Base-by-base conservation (phyloP, 208 protist species). In the Crithidia mellificae region DNA sequence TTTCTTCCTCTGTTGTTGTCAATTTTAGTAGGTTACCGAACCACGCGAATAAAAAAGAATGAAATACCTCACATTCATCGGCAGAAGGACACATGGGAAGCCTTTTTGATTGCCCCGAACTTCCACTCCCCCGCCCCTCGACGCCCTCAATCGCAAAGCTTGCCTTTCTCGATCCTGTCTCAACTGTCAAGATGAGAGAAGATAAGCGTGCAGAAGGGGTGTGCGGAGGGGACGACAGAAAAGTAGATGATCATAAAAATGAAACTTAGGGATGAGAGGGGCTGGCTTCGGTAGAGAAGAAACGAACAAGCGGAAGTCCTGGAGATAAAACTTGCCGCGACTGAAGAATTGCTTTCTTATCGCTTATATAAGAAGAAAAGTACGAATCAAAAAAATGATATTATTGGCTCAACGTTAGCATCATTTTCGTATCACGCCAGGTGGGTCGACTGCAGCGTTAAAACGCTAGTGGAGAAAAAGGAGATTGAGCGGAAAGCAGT, bases 331-430 rank as follows among this genome's bases (percentile, higher is more conserved):
- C n/a, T 46, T 17, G 17, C 17, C 17, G 41, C 14, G 41, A 46
- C 8, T n/a, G 17, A 15, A 46, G 41, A n/a, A 4, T 4, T n/a
- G 41, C 41, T 46, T 46, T 46, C 41, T 6, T 46, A 20, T 46
- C 14, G 41, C 41, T 46, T 46, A 46, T 15, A 20, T 38, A n/a
- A 7, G 29, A n/a, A n/a, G 50, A 54, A 36, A 6, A 57, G 2
- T 8, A 25, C 29, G 4, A 11, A 19, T 5, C 32, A 55, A 41
- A 47, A 36, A 54, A 46, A 44, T 34, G 50, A 44, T n/a, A 34
- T 8, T 39, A 24, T 6, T n/a, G 41, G 59, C 20, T 65, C 59
- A 65, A 65, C 47, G 34, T 55, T 44, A 32, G 59, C 59, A 65
- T 55, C 14, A 34, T 51, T 27, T 51, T 15, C 30, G 47, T 65